Conservation (phyloP, 2,329 filamentous ascomycete genomes). For the Colletotrichum sp. region DNA sequence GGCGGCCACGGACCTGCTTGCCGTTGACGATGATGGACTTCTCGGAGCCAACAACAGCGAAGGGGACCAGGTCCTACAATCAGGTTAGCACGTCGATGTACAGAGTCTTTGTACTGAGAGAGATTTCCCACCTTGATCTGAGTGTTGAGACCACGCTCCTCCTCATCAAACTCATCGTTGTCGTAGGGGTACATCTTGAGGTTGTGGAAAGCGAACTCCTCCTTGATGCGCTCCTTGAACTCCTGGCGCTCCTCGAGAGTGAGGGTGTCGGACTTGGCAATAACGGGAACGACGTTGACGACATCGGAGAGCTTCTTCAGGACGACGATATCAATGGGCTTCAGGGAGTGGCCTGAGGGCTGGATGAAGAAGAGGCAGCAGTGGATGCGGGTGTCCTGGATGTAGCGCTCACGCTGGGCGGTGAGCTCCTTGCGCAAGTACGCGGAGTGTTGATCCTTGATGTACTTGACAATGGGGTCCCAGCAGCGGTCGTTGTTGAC, state of each 20-base stretch:
- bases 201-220: constrained; percentile 99
- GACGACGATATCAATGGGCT: constrained; percentile 99
- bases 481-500: constrained; percentile 99
- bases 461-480: constrained; percentile 99
- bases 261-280: constrained; percentile 96
- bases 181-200: constrained; percentile 99
- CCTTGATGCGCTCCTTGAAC: constrained; percentile 99
- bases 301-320: constrained; percentile 99
- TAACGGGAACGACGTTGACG: constrained; percentile 98
- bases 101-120: not conserved
- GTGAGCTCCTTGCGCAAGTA: constrained; percentile 99
- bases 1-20: constrained; percentile 95
- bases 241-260: constrained; percentile 93
- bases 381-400: constrained; percentile 98
- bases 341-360: constrained; percentile 95
- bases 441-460: constrained; percentile 99
- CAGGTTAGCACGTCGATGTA: constrained; percentile 35
- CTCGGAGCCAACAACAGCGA: constrained; percentile 97
- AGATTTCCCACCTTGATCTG: constrained; percentile 82
- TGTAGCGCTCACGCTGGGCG: constrained; percentile 97
- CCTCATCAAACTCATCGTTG: constrained; percentile 97
- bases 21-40: constrained; percentile 97
- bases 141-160: constrained; percentile 90
- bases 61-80: constrained; percentile 85
- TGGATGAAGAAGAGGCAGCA: constrained; percentile 99